Evolutionary conservation across 805 yeast genomes (phyloP), one percentile per base, ranked within the genome.

Genomic region (Sugiyamaella mastotermitis): DNA sequence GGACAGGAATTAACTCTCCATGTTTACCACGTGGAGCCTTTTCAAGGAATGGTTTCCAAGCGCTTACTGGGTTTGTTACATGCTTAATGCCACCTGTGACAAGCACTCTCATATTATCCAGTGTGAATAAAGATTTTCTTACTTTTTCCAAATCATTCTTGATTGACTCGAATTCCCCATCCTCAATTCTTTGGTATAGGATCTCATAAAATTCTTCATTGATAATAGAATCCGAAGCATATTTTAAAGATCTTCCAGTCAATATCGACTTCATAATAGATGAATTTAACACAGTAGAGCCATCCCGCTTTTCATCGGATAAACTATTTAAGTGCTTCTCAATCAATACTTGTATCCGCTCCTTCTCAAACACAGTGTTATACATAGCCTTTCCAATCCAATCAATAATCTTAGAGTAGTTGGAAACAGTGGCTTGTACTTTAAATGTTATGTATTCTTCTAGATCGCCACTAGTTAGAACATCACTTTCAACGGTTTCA

Each of bases 341-440:
- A 22, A 81, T 57, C 13, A 80, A 68, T 19, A 84, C 75, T 48
- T 72, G 69, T 17, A 86, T 72, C 57, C 97, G 70, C 8, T 75
- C 68, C 46, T 74, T 77, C 40, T 87, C 95, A 57, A 83, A 85
- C 5, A 74, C 69, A 20, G 83, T 72, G 49, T 74, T 70, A 57
- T 74, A 78, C 50, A 87, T 60, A 14, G 83, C 68, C 41, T 77
- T 76, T 31, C 66, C 60, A 30, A 84, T 65, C 97, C 97, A 92
- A 17, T 76, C 72, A 27, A 88, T 76, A 1, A 90, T 86, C 33
- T 70, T 70, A 0, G 47, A 39, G 53, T 88, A 92, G 41, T 86
- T 78, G 6, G 64, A 66, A 7, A 67, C 65, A 48, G 72, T 78
- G 30, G 80, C 79, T 47, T 77, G 74, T 29, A 88, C 65, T 39